Conservation (phyloP, 495 filamentous ascomycete species). For the Cudoniella acicularis region DNA sequence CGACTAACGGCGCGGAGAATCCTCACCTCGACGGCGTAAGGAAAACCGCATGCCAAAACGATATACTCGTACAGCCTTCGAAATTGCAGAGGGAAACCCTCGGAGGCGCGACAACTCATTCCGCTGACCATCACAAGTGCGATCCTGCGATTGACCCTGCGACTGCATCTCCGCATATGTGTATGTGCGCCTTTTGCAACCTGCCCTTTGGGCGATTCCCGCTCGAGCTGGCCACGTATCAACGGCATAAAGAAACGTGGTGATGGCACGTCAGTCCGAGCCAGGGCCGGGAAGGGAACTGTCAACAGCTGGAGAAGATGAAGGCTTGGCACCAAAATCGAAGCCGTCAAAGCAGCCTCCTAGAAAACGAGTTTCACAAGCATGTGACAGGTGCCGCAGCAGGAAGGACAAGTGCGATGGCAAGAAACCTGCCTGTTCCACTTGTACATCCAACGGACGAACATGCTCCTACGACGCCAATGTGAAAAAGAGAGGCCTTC, state of each 20-base stretch:
- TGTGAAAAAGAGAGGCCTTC: slow-evolving; percentile 68
- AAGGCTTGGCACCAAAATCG: not conserved
- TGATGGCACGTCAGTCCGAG: slow-evolving; percentile 11
- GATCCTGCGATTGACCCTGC: too few species aligned
- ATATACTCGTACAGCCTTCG: too few species aligned
- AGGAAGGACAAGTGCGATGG: slow-evolving; percentile 95
- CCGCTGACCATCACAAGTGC: not conserved
- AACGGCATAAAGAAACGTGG: not conserved
- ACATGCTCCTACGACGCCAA: slow-evolving; percentile 65
- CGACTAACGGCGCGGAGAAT: not conserved
- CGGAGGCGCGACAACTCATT: not conserved
- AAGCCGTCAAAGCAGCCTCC: slow-evolving; percentile 19
- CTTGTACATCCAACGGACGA: slow-evolving; percentile 56
- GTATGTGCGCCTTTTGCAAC: slow-evolving; percentile 1
- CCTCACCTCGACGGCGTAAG: not conserved
- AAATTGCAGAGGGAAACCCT: too few species aligned
- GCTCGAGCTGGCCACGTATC: not conserved
- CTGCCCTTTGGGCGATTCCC: slow-evolving; percentile 9
- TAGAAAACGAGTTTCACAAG: slow-evolving; percentile 43
- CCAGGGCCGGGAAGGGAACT: not conserved
- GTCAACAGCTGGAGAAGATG: not conserved
- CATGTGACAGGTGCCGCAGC: slow-evolving; percentile 90
- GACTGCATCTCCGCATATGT: too few species aligned
- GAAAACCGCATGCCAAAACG: too few species aligned
- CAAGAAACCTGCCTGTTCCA: slow-evolving; percentile 55